Conservation (phyloP, 768 basidiomycete species). For the Dacryopinax primogenitus region DNA sequence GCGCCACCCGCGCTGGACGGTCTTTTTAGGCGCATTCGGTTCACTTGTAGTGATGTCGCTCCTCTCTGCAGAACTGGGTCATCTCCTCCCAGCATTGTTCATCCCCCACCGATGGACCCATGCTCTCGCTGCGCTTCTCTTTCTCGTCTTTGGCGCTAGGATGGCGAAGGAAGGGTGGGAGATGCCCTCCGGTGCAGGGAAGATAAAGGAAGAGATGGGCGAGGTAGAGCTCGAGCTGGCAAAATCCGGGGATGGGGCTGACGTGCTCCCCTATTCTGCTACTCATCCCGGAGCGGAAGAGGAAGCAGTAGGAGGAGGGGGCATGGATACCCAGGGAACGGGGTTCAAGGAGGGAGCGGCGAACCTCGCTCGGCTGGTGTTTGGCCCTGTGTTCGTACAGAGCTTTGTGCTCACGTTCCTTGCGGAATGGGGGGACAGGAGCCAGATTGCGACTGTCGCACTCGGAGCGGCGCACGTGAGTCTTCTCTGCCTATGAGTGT, state of each 20-base stretch:
- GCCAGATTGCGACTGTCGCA: conserved; percentile 94
- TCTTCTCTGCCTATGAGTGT: conserved; percentile 13
- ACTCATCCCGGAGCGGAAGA: conserved; percentile 13
- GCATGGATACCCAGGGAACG: conserved; percentile 26
- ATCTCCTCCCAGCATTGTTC: conserved; percentile 56
- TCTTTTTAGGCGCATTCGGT: conserved; percentile 78
- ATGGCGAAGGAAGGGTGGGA: conserved; percentile 75
- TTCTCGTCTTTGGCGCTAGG: conserved; percentile 78
- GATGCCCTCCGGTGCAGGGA: conserved; percentile 67
- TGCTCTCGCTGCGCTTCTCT: conserved; percentile 61
- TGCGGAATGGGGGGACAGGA: conserved; percentile 98
- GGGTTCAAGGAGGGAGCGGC: conserved; percentile 48
- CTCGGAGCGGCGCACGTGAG: conserved; percentile 87
- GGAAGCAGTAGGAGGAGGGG: conserved; percentile 31
- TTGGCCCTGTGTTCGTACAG: conserved; percentile 92
- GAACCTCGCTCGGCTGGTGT: conserved; percentile 67
- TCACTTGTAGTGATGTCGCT: conserved; percentile 88
- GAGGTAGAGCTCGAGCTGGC: conserved; percentile 95
- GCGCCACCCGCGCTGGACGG: conserved; percentile 65
- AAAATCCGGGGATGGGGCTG: conserved; percentile 46
- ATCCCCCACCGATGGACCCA: conserved; percentile 47
- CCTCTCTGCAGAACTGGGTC: conserved; percentile 85
- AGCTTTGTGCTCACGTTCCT: conserved; percentile 89
- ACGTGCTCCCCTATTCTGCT: conserved; percentile 17
- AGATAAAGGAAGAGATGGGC: conserved; percentile 85